Evolutionary conservation across 768 basidiomycete genomes (phyloP).

Genomic region (Russula sp.): DNA sequence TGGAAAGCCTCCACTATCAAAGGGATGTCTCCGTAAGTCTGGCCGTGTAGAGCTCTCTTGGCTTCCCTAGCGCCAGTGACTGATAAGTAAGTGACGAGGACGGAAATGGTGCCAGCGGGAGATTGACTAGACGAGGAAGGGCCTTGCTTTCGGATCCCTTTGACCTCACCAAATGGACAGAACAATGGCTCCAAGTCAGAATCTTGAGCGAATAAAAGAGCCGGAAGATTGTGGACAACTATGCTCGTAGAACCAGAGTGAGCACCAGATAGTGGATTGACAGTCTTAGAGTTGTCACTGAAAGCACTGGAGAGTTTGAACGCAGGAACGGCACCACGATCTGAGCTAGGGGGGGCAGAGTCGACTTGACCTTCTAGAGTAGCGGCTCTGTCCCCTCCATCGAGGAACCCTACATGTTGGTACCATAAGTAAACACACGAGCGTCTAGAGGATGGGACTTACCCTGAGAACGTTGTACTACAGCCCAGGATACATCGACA

Average conservation of each 20-base stretch:
- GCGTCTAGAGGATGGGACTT: conserved; percentile 11
- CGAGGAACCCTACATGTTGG: conserved; percentile 58
- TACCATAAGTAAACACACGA: conserved; percentile 12
- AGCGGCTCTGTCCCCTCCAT: conserved; percentile 74
- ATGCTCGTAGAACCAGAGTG: conserved; percentile 37
- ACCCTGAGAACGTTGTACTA: conserved; percentile 85
- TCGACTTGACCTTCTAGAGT: conserved; percentile 49
- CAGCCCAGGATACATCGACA: conserved; percentile 83
- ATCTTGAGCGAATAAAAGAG: conserved; percentile 61
- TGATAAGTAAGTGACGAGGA: conserved; percentile 61
- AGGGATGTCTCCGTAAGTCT: conserved; percentile 53
- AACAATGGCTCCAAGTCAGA: conserved; percentile 72
- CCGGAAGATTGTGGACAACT: conserved; percentile 63
- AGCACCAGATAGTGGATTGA: conserved; percentile 12
- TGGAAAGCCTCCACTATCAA: conserved; percentile 42
- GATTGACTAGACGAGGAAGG: conserved; percentile 34
- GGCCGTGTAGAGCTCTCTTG: conserved; percentile 56
- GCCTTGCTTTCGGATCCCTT: conserved; percentile 54
- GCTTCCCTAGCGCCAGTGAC: conserved; percentile 60
- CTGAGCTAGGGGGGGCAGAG: conserved; percentile 36
- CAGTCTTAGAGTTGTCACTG: conserved; percentile 1
- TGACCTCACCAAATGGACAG: conserved; percentile 67
- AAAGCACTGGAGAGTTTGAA: conserved; percentile 30
- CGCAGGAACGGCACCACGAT: conserved; percentile 34
- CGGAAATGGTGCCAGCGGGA: conserved; percentile 47